Evolutionary conservation across 1,139 yeast species (phyloP), one percentile per base, ranked within the genome.

Genomic region (Yamadazyma dendronema): DNA sequence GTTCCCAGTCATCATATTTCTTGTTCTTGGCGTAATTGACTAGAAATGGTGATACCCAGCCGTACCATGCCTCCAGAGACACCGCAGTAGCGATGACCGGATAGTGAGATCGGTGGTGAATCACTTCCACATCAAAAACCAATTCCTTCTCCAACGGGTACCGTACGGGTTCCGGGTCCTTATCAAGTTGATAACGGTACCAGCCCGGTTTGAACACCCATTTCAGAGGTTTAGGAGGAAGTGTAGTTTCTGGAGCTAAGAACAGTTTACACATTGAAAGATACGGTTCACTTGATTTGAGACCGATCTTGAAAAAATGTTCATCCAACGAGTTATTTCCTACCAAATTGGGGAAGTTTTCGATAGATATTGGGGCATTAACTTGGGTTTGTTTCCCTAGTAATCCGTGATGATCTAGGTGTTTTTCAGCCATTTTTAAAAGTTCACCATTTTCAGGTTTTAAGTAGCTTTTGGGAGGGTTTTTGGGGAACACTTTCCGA

Each of bases 21-120:
- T 34, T 32, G 31, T 48, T 35, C 41, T 45, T 38, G 27, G 75
- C 81, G 1, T 74, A 34, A 8, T 50, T 42, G 16, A 53, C 48
- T 13, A 92, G 59, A 56, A 75, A 79, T 0, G 98, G 98, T 0
- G 96, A 88, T 1, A 88, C 81, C 99, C 99, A 94, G 0, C 83
- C 82, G 56, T 90, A 94, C 96, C 97, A 89, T 0, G 97, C 96
- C 14, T 73, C 65, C 0, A 72, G 56, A 0, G 96, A 79, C 1
- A 76, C 83, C 7, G 97, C 95, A 0, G 88, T 79, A 2, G 96
- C 96, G 60, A 94, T 56, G 0, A 86, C 80, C 0, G 97, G 81
- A 56, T 79, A 89, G 7, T 75, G 77, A 0, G 94, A 78, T 1
- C 77, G 57, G 46, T 87, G 83, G 62, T 88, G 90, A 55, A 90